Base-by-base conservation (phyloP, 306 rosid genomes). In the Amphicarpaea edgeworthii region DNA sequence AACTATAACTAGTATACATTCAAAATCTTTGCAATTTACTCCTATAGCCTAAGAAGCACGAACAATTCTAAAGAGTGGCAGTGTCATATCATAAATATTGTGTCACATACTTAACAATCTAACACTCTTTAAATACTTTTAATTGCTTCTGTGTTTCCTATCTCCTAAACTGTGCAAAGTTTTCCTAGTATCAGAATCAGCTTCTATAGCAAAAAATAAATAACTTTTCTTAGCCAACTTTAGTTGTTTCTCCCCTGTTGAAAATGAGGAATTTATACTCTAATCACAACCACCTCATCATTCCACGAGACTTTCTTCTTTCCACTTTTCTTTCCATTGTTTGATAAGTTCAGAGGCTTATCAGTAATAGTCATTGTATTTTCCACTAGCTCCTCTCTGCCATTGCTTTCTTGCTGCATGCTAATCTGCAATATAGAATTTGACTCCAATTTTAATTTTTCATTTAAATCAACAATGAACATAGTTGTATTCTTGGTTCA, bases 261-360 rank as follows among this genome's bases (percentile, higher is more conserved):
- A 45, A 70, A 14, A 59, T n/a, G 50, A 37, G 14, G 45, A 70
- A 75, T 63, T 70, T 62, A 85, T 59, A 80, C 77, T 67, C 54
- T 38, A 69, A 82, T 61, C 26, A 61, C 23, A 81, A 47, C 78
- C 19, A 90, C 81, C 71, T 71, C 60, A 30, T 88, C 90, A 55
- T 76, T 81, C 73, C 78, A 68, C 9, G 79, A 37, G 12, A 72
- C 65, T 70, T 85, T 85, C 85, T 68, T 80, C 73, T 88, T 85
- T 64, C 75, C 82, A 4, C 46, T 77, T 26, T 37, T 73, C 30
- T 73, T 76, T 51, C 54, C 63, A 3, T 42, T 72, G 51, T 37
- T 53, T 17, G 61, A 63, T 43, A 79, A 9, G 50, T 64, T 69
- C 78, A 76, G 64, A 21, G 83, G 76, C 77, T 88, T 72, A 4